Evolutionary conservation across 495 filamentous ascomycete species (phyloP).

Genomic region (Neurospora cerealis): DNA sequence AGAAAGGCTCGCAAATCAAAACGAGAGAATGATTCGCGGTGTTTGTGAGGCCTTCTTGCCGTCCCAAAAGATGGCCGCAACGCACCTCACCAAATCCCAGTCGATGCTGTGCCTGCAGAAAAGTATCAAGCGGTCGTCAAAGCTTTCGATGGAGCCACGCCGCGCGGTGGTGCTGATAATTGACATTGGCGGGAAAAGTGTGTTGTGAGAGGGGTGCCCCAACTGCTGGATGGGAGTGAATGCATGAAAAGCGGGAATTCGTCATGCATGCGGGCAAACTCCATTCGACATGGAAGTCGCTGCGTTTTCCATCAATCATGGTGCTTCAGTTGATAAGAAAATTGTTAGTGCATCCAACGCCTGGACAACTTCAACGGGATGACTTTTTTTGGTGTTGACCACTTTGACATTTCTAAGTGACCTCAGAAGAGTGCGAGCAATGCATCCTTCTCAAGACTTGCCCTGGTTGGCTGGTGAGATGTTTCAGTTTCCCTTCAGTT

Average conservation of each 20-base stretch:
- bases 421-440: not conserved
- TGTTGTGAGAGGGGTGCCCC: not conserved
- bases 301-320: not conserved
- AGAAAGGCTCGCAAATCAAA: not conserved
- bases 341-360: not conserved
- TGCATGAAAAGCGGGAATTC: not conserved
- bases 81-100: not conserved
- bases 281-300: not conserved
- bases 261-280: not conserved
- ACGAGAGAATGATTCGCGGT: not conserved
- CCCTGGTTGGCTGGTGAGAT: not conserved
- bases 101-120: not conserved
- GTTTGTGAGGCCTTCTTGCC: not conserved
- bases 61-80: not conserved
- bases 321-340: not conserved
- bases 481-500: not conserved
- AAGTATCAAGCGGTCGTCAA: conserved; percentile 1
- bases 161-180: not conserved
- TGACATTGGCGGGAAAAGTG: not conserved
- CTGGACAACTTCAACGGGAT: not conserved
- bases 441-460: not conserved
- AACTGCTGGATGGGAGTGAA: not conserved
- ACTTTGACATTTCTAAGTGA: not conserved
- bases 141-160: conserved; percentile 8
- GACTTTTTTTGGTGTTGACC: not conserved